Percentiles rank a stretch among this genome's conserved stretches.
Evolutionary conservation across 805 yeast genomes (phyloP).

Genomic region (Teunomyces cretensis): DNA sequence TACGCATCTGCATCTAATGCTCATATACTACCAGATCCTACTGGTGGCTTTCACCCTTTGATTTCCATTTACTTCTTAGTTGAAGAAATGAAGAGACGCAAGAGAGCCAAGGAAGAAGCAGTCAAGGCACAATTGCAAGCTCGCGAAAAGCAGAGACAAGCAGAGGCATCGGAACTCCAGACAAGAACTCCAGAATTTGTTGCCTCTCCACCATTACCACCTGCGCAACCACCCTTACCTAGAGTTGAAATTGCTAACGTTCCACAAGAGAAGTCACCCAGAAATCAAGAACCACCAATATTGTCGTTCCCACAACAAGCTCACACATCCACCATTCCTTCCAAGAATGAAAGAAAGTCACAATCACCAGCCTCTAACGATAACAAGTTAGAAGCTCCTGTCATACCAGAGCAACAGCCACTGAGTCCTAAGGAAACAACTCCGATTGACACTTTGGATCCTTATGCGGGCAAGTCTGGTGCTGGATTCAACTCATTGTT

Average conservation of each 20-base stretch:
- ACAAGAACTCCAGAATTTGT: slow-evolving; percentile 6
- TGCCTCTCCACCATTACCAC: slow-evolving; percentile 7
- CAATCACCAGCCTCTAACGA: slow-evolving; percentile 12
- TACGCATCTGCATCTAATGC: slow-evolving; percentile 35
- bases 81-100: slow-evolving; percentile 76
- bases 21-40: slow-evolving; percentile 64
- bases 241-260: neutral
- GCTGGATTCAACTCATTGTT: slow-evolving; percentile 36
- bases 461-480: slow-evolving; percentile 23
- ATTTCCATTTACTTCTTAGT: slow-evolving; percentile 84
- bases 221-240: slow-evolving; percentile 6
- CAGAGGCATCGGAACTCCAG: slow-evolving; percentile 6
- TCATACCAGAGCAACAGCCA: slow-evolving; percentile 29
- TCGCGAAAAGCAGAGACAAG: slow-evolving; percentile 12
- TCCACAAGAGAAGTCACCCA: neutral
- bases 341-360: slow-evolving; percentile 11
- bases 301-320: slow-evolving; percentile 40
- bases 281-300: slow-evolving; percentile 15
- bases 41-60: slow-evolving; percentile 83
- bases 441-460: slow-evolving; percentile 32
- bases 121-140: slow-evolving; percentile 29
- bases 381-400: slow-evolving; percentile 8
- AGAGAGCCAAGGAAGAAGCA: slow-evolving; percentile 56
- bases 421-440: slow-evolving; percentile 22
- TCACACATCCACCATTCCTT: slow-evolving; percentile 29